These are phyloP conservation scores for Pleurozium schreberi DNA, from an alignment of 225 moss, liverwort and hornwort genomes.

Conservation along the genomic window DNA sequence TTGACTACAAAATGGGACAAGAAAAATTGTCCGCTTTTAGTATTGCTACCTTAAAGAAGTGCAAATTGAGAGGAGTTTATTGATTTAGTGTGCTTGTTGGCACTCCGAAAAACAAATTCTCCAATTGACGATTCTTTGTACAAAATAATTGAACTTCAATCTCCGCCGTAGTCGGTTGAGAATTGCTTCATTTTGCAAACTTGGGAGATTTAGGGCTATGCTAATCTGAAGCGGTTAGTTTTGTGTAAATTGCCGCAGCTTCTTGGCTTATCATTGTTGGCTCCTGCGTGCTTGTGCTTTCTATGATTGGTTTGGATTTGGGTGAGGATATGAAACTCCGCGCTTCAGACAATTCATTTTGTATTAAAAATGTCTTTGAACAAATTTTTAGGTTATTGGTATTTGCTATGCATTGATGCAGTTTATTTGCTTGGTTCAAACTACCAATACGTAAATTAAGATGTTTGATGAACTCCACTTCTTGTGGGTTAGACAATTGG, in stretches of 20 bases:
- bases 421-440: background rate
- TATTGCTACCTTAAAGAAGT: background rate
- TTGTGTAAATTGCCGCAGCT: background rate
- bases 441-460: background rate
- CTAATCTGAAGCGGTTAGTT: background rate
- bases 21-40: background rate
- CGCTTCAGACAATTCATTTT: background rate
- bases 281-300: background rate
- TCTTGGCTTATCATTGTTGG: background rate
- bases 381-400: background rate
- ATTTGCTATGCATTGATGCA: background rate
- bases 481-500: background rate
- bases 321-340: background rate
- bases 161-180: background rate
- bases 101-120: too few species aligned
- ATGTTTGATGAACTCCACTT: background rate
- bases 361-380: background rate
- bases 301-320: conserved; percentile 1
- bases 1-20: background rate
- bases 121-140: background rate
- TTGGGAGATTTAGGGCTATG: background rate
- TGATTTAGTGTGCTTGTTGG: background rate
- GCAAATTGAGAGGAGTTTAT: background rate
- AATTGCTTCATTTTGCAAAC: background rate
- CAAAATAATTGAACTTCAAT: background rate